Conservation (phyloP, 2,329 filamentous ascomycete genomes). For the Calonectria honghensis region DNA sequence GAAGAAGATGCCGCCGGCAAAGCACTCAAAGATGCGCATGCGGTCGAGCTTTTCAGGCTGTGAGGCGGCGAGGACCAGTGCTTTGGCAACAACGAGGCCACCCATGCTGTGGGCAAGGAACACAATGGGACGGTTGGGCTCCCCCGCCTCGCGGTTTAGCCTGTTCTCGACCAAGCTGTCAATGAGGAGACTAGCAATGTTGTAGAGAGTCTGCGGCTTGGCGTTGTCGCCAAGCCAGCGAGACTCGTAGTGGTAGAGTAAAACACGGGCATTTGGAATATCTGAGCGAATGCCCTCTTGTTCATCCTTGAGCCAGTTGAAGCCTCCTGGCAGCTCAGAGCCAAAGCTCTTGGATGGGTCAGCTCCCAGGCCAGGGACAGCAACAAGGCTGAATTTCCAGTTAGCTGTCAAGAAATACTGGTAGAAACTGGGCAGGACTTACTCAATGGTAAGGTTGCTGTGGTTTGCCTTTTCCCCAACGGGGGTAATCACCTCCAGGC, state of each 20-base stretch:
- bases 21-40: slow-evolving; percentile 39
- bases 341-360: slow-evolving; percentile 40
- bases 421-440: not conserved
- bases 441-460: slow-evolving; percentile 34
- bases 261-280: slow-evolving; percentile 30
- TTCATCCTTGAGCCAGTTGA: slow-evolving; percentile 40
- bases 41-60: slow-evolving; percentile 36
- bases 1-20: slow-evolving; percentile 37
- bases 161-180: slow-evolving; percentile 36
- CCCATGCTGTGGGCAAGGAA: slow-evolving; percentile 38
- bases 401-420: not conserved
- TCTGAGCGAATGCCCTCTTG: slow-evolving; percentile 34
- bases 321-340: slow-evolving; percentile 34
- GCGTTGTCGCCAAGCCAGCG: slow-evolving; percentile 35
- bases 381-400: slow-evolving; percentile 11
- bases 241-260: slow-evolving; percentile 37
- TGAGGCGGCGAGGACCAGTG: slow-evolving; percentile 30
- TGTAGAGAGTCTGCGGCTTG: slow-evolving; percentile 36
- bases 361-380: slow-evolving; percentile 34
- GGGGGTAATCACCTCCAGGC: slow-evolving; percentile 28
- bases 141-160: slow-evolving; percentile 25
- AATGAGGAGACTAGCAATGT: slow-evolving; percentile 34
- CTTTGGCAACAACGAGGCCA: slow-evolving; percentile 37
- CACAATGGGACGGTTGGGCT: slow-evolving; percentile 29
- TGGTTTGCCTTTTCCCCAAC: slow-evolving; percentile 12